These are phyloP conservation scores for Ogataea polymorpha DNA, from an alignment of 805 yeast genomes.

Conservation along the genomic window DNA sequence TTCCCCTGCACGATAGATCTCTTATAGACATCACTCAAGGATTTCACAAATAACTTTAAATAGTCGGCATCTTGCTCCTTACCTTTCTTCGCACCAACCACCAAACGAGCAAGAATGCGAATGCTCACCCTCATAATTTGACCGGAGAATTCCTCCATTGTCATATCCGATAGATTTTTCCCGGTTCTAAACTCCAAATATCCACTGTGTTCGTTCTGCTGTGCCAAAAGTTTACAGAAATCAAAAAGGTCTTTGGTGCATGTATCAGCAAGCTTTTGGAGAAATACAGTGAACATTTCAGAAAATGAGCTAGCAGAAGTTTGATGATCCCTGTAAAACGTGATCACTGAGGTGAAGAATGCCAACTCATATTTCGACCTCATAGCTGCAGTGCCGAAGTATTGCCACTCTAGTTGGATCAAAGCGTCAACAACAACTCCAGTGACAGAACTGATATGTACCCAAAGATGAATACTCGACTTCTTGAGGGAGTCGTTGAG, in stretches of 20 bases:
- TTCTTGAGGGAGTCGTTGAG: slow-evolving; percentile 14
- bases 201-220: slow-evolving; percentile 6
- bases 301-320: slow-evolving; percentile 7
- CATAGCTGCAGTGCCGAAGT: slow-evolving; percentile 22
- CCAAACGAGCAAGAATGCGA: slow-evolving; percentile 21
- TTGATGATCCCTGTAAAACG: slow-evolving; percentile 12
- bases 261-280: slow-evolving; percentile 18
- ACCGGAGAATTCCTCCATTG: slow-evolving; percentile 17
- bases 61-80: background rate
- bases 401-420: slow-evolving; percentile 30
- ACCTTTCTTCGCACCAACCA: slow-evolving; percentile 15
- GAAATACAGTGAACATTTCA: slow-evolving; percentile 14
- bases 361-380: slow-evolving; percentile 21
- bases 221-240: slow-evolving; percentile 16
- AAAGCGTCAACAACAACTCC: slow-evolving; percentile 20
- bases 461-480: slow-evolving; percentile 22
- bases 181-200: slow-evolving; percentile 24
- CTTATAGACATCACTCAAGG: slow-evolving; percentile 20
- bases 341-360: slow-evolving; percentile 23
- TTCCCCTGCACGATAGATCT: slow-evolving; percentile 3
- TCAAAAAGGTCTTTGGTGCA: slow-evolving; percentile 13
- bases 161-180: slow-evolving; percentile 14
- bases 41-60: slow-evolving; percentile 14
- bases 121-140: slow-evolving; percentile 19
- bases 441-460: slow-evolving; percentile 14